Evolutionary conservation across 306 rosid species (phyloP).

Genomic region (Leucaena leucocephala): DNA sequence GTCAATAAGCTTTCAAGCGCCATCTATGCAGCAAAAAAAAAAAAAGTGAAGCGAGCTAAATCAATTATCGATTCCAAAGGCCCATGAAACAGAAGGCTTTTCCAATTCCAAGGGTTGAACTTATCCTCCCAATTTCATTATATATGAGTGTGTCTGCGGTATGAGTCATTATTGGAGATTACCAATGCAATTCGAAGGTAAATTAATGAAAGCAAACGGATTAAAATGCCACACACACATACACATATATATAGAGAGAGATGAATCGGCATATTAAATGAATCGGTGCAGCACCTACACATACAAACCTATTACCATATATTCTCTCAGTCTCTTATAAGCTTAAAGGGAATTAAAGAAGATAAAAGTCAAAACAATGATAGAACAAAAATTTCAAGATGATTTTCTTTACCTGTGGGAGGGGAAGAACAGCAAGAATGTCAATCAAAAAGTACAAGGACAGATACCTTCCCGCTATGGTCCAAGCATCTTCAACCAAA

Average conservation of each 20-base stretch:
- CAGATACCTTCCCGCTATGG: constrained; percentile 82
- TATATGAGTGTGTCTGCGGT: not conserved
- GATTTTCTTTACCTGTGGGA: constrained; percentile 72
- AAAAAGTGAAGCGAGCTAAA: not conserved
- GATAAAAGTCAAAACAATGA: constrained; percentile 12
- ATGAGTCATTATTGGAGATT: constrained; percentile 2
- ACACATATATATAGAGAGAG: not conserved
- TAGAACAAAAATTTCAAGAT: constrained; percentile 10
- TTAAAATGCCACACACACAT: not conserved
- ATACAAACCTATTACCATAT: not conserved
- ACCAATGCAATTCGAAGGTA: constrained; percentile 2
- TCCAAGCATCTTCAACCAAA: constrained; percentile 85
- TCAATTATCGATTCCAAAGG: not conserved
- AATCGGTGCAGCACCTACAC: not conserved
- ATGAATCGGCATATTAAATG: not conserved
- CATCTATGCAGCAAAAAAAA: not conserved
- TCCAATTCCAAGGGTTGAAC: constrained; percentile 15
- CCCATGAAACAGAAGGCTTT: constrained; percentile 22
- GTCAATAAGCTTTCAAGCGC: constrained; percentile 13
- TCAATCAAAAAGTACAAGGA: constrained; percentile 82
- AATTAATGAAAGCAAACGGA: constrained; percentile 17
- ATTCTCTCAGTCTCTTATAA: not conserved
- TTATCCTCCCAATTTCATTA: constrained; percentile 9
- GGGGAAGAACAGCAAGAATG: constrained; percentile 94
- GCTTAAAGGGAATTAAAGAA: constrained; percentile 18